These are phyloP conservation scores for Sesbania bispinosa DNA, from an alignment of 306 rosid species.

Conservation along the genomic window DNA sequence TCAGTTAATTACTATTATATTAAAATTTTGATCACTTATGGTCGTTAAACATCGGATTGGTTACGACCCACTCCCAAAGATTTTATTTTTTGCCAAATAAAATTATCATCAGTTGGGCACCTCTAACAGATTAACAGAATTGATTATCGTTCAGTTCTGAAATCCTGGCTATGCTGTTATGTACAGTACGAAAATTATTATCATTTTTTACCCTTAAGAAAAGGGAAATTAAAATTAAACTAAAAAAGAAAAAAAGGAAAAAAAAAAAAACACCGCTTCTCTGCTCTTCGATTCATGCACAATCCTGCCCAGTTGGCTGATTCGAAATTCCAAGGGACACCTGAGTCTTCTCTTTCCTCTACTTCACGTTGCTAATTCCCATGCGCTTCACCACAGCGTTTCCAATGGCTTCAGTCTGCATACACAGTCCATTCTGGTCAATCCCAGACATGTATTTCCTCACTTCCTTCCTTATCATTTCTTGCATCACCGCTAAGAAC, in stretches of 20 bases:
- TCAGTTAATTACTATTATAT: too few species aligned
- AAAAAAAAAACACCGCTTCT: slow-evolving; percentile 5
- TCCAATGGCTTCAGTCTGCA: slow-evolving; percentile 60
- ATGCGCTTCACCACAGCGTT: slow-evolving; percentile 70
- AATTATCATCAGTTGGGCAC: background rate
- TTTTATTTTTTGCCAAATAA: too few species aligned
- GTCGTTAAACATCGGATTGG: too few species aligned
- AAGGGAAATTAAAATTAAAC: slow-evolving; percentile 4
- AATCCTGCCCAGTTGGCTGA: too few species aligned
- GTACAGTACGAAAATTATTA: slow-evolving; percentile 51
- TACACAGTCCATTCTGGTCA: slow-evolving; percentile 48
- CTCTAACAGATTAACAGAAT: background rate
- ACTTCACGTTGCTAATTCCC: slow-evolving; percentile 63
- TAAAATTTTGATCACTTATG: too few species aligned
- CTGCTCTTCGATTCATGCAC: background rate
- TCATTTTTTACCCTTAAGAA: slow-evolving; percentile 16
- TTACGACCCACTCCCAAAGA: too few species aligned
- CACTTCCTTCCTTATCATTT: slow-evolving; percentile 81
- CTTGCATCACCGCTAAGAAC: slow-evolving; percentile 73
- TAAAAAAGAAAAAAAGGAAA: background rate
- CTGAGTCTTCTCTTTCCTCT: too few species aligned
- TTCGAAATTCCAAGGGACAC: background rate
- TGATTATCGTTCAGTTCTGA: background rate
- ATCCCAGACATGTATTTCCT: slow-evolving; percentile 71
- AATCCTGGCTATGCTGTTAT: slow-evolving; percentile 26